These are phyloP conservation scores for Leccinum discolor DNA, from an alignment of 1,284 basidiomycete genomes.

Conservation along the genomic window DNA sequence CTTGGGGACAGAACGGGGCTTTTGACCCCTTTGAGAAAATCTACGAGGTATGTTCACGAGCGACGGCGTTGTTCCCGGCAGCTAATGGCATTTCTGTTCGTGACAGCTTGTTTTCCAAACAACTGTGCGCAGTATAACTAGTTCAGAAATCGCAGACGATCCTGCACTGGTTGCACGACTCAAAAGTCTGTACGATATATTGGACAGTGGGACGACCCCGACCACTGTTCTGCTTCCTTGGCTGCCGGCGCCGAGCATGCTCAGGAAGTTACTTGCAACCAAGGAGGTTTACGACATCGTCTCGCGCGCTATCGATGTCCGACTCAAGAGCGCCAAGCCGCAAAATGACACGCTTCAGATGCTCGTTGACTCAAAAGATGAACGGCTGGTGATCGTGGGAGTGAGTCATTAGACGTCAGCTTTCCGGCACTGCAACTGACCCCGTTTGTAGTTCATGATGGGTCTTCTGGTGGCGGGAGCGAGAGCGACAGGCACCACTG, in stretches of 20 bases:
- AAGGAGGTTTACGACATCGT: conserved; percentile 74
- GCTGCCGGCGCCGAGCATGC: conserved; percentile 70
- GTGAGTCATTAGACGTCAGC: conserved; percentile 41
- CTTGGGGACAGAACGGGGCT: conserved; percentile 60
- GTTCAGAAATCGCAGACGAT: conserved; percentile 68
- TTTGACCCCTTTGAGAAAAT: conserved; percentile 71
- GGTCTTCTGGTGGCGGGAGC: conserved; percentile 74
- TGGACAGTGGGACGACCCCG: conserved; percentile 71
- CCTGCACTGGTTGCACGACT: conserved; percentile 56
- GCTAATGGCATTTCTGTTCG: neutral
- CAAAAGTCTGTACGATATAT: conserved; percentile 60
- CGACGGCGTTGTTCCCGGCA: neutral
- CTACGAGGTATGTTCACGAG: conserved; percentile 54
- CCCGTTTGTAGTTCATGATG: conserved; percentile 65
- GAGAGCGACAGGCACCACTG: conserved; percentile 75
- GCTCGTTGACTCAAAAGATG: conserved; percentile 67
- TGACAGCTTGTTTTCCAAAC: conserved; percentile 69
- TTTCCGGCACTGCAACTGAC: conserved; percentile 21
- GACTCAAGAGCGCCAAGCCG: conserved; percentile 53
- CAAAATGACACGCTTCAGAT: conserved; percentile 71
- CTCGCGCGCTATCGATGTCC: conserved; percentile 50
- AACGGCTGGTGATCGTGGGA: conserved; percentile 65
- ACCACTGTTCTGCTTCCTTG: conserved; percentile 70
- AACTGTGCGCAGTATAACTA: conserved; percentile 65
- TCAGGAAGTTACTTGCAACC: conserved; percentile 66